A percentile compares a stretch with the other conserved stretches of the same genome.
phyloP scores from a whole-genome alignment of 2,329 filamentous ascomycete genomes.

The Botrytis byssoidea region DNA sequence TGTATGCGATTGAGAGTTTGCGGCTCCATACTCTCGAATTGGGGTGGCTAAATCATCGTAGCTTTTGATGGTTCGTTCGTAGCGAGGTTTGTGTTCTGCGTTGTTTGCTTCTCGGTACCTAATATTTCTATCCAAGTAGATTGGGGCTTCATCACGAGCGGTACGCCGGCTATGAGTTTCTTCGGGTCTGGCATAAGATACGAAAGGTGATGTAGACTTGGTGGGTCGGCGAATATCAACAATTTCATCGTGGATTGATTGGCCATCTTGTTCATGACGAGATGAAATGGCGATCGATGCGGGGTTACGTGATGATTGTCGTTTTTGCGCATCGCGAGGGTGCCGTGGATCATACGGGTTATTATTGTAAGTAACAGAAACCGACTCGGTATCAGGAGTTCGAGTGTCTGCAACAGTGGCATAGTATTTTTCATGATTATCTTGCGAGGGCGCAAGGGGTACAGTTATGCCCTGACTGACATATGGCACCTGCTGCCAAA shows the following conservation, averaged over 20 bases:
- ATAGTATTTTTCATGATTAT: constrained; percentile 39
- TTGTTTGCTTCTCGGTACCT: constrained; percentile 29
- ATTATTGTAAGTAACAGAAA: constrained; percentile 26
- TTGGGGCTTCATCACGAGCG: constrained; percentile 27
- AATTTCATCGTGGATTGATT: background rate
- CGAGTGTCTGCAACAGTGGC: constrained; percentile 20
- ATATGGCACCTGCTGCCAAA: constrained; percentile 13
- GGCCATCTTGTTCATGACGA: background rate
- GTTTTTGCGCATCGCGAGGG: constrained; percentile 27
- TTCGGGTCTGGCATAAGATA: constrained; percentile 19
- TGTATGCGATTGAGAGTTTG: constrained; percentile 27
- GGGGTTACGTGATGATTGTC: constrained; percentile 3
- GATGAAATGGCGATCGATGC: background rate
- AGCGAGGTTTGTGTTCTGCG: constrained; percentile 27
- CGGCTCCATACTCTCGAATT: constrained; percentile 23
- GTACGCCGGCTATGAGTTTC: constrained; percentile 27
- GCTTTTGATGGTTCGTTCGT: constrained; percentile 22
- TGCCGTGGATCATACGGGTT: constrained; percentile 34
- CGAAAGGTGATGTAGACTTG: background rate
- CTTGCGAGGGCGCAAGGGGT: constrained; percentile 34
- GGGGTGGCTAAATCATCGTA: constrained; percentile 28
- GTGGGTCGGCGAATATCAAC: background rate
- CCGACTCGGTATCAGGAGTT: constrained; percentile 23
- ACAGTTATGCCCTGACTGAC: constrained; percentile 22
- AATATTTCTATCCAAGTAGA: constrained; percentile 23